A percentile compares a stretch with the other conserved stretches of the same genome.
Conservation (phyloP, 2,329 filamentous ascomycete genomes). For the Stachybotrys echinatus region DNA sequence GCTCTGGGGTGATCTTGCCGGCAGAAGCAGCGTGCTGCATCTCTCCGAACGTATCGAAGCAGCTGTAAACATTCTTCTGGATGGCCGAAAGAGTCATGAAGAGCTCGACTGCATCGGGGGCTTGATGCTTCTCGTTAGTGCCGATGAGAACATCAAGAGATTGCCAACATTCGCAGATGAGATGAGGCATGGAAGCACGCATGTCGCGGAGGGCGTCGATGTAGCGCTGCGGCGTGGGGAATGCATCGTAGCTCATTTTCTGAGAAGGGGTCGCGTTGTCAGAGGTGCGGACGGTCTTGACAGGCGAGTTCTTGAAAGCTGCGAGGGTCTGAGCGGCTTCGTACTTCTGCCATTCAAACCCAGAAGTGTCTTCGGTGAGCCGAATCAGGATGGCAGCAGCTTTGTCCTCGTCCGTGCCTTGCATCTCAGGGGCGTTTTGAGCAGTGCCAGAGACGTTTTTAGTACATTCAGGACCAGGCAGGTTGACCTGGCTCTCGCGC, state of each 20-base stretch:
- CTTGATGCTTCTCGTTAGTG: neutral
- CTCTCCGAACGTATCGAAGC: neutral
- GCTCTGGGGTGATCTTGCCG: neutral
- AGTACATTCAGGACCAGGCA: too few relatives aligned
- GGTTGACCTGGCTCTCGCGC: too few relatives aligned
- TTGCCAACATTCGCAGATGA: neutral
- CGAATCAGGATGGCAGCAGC: neutral
- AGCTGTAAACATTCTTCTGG: neutral
- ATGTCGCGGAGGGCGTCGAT: neutral
- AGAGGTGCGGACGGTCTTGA: neutral
- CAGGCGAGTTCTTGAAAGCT: too few relatives aligned
- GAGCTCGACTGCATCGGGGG: neutral
- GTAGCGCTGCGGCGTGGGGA: too few relatives aligned
- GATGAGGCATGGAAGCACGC: neutral
- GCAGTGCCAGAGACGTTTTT: too few relatives aligned
- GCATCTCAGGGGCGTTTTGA: too few relatives aligned
- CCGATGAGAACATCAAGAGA: neutral
- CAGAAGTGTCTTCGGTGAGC: neutral
- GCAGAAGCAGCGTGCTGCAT: neutral
- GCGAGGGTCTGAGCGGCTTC: neutral
- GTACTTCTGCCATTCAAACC: neutral
- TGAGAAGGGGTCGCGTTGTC: neutral
- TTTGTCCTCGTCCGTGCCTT: neutral
- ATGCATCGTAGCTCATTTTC: neutral
- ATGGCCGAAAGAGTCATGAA: neutral